Evolutionary conservation across 257 asterid species (phyloP).

Genomic region (Penstemon barbatus): DNA sequence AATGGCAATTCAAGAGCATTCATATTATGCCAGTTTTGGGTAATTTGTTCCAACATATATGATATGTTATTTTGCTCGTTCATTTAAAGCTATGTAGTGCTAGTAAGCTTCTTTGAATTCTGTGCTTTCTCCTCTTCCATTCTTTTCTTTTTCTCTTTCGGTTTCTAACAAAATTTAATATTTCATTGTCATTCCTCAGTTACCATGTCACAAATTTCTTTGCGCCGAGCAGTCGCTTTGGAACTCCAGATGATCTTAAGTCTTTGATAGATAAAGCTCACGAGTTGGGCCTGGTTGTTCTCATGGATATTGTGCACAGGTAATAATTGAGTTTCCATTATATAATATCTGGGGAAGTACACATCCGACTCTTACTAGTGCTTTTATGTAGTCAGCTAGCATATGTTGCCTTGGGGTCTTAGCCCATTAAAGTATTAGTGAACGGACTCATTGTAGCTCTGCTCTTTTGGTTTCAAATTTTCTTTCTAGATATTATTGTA

Average conservation of each 20-base stretch:
- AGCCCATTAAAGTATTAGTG: conserved; percentile 8
- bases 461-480: conserved; percentile 11
- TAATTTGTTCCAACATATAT: conserved; percentile 34
- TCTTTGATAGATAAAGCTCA: conserved; percentile 97
- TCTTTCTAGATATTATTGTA: not conserved
- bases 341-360: conserved; percentile 22
- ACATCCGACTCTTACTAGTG: conserved; percentile 9
- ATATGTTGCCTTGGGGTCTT: conserved; percentile 17
- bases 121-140: conserved; percentile 10
- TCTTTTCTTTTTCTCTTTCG: not conserved
- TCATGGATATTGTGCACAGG: conserved; percentile 99
- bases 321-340: conserved; percentile 29
- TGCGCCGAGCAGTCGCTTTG: conserved; percentile 99
- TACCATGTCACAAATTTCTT: conserved; percentile 98
- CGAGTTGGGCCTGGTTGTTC: conserved; percentile 89
- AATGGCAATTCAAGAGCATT: conserved; percentile 99
- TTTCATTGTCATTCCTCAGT: conserved; percentile 45
- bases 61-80: conserved; percentile 18
- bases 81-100: conserved; percentile 1
- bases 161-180: conserved; percentile 32
- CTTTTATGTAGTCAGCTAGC: conserved; percentile 10
- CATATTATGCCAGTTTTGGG: conserved; percentile 99
- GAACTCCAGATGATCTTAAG: conserved; percentile 95
- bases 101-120: conserved; percentile 14
- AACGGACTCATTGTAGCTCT: not conserved